Evolutionary conservation across 2,329 filamentous ascomycete genomes (phyloP), one percentile per base, ranked within the genome.

Genomic region (Trichoderma afroharzianum): DNA sequence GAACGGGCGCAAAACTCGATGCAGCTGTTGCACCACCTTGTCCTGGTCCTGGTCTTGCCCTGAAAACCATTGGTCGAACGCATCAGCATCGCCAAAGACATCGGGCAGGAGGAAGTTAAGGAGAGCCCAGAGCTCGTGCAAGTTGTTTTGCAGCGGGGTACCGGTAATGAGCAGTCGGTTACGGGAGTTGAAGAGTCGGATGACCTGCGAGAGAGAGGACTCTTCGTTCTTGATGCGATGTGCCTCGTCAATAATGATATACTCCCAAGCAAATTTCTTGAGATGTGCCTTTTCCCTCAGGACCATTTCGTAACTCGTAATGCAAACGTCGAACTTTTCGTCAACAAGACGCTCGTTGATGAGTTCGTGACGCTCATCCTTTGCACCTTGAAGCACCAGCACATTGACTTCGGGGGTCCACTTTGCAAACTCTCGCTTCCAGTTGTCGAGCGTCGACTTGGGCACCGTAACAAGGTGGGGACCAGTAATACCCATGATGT

Each of bases 221-320:
- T 98, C 94, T 80, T 99, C 96, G 82, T 99, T 99, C 86, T 99
- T 99, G 88, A 99, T 99, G 73, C 96, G 94, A 82, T 99, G 96
- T 2, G 96, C 81, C 76, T 99, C 96, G 78, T 99, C 96, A 74
- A 99, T 97, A 76, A 99, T 97, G 81, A 99, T 99, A 82, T 99
- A 99, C 81, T 99, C 95, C 96, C 96, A 99, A 0, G 96, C 95
- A 80, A 99, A 97, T 81, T 98, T 98, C 84, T 96, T 97, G 75
- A 99, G 82, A 76, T 97, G 94, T 1, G 93, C 87, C 84, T 99
- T 98, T 80, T 99, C 96, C 71, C 96, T 90, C 14, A 99, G 86
- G 72, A 99, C 94, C 95, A 99, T 98, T 81, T 99, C 96, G 83
- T 99, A 99, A 81, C 95, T 98, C 15, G 96, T 99, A 80, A 99